These are phyloP conservation scores for Rhizopus arrhizus DNA, from an alignment of 371 early-diverging fungal species.

Conservation along the genomic window DNA sequence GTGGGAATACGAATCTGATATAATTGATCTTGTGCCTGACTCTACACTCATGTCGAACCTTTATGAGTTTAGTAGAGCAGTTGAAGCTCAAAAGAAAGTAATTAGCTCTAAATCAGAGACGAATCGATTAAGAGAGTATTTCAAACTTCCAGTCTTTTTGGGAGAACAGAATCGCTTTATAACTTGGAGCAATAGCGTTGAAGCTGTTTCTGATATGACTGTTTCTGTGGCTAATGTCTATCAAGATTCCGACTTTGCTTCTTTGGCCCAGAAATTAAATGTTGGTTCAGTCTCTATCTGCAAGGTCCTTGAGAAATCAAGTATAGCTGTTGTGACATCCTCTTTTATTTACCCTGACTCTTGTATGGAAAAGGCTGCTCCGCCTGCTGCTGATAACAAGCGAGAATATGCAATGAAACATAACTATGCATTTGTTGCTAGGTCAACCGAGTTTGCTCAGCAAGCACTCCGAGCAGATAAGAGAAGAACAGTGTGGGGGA, in stretches of 20 bases:
- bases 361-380: constrained; percentile 60
- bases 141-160: constrained; percentile 27
- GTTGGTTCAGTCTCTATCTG: constrained; percentile 9
- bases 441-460: constrained; percentile 64
- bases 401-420: constrained; percentile 57
- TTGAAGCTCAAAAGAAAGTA: constrained; percentile 15
- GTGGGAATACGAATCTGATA: constrained; percentile 7
- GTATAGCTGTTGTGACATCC: constrained; percentile 58
- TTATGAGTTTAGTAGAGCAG: constrained; percentile 34
- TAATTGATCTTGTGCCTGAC: constrained; percentile 10
- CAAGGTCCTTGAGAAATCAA: constrained; percentile 26
- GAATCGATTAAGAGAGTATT: constrained; percentile 11
- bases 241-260: constrained; percentile 35
- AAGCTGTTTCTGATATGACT: constrained; percentile 28
- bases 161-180: constrained; percentile 24
- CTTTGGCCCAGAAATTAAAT: constrained; percentile 16
- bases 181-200: constrained; percentile 36
- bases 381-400: constrained; percentile 58
- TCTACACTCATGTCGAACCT: constrained; percentile 29
- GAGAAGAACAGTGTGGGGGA: constrained; percentile 64
- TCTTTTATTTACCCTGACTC: constrained; percentile 55
- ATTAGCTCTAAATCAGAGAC: constrained; percentile 12
- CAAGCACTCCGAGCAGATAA: constrained; percentile 40
- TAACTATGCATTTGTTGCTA: constrained; percentile 63
- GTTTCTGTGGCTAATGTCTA: constrained; percentile 34